A percentile compares a stretch with the other conserved stretches of the same genome.
Conservation (phyloP, 2,329 filamentous ascomycete genomes). For the Clonostachys chloroleuca region DNA sequence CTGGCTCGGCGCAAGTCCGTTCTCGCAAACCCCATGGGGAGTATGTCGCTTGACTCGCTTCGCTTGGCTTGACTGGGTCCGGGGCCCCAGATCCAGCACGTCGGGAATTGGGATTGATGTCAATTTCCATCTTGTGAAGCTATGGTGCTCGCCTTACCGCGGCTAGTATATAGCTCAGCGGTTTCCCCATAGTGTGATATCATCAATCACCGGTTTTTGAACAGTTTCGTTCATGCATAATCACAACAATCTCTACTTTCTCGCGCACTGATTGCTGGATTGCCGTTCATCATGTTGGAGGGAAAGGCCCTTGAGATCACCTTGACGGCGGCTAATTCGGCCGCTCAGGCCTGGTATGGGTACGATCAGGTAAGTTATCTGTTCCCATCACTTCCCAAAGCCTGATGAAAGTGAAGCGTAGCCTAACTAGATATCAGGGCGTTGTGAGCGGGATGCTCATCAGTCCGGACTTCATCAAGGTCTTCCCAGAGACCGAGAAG, state of each 20-base stretch:
- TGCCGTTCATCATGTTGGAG: neutral
- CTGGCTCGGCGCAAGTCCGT: neutral
- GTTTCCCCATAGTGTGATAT: too few relatives aligned
- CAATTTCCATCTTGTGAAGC: too few relatives aligned
- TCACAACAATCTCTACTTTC: too few relatives aligned
- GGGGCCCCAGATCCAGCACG: neutral
- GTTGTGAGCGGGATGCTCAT: slow-evolving; percentile 1
- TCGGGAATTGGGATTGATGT: too few relatives aligned
- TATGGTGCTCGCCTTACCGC: too few relatives aligned
- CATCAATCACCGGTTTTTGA: too few relatives aligned
- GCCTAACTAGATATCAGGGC: neutral
- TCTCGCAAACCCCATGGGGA: neutral
- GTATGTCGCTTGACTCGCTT: neutral
- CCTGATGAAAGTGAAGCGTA: neutral
- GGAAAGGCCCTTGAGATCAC: neutral
- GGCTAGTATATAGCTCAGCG: too few relatives aligned
- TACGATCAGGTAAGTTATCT: neutral
- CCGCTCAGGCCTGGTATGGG: slow-evolving; percentile 1
- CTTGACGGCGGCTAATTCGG: slow-evolving; percentile 1
- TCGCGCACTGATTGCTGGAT: neutral
- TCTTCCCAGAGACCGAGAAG: neutral
- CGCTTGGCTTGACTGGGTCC: neutral
- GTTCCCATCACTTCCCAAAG: neutral
- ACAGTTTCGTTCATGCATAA: too few relatives aligned
- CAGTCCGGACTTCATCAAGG: slow-evolving; percentile 1